Conservation (phyloP, 306 rosid genomes). For the Casuarina equisetifolia region DNA sequence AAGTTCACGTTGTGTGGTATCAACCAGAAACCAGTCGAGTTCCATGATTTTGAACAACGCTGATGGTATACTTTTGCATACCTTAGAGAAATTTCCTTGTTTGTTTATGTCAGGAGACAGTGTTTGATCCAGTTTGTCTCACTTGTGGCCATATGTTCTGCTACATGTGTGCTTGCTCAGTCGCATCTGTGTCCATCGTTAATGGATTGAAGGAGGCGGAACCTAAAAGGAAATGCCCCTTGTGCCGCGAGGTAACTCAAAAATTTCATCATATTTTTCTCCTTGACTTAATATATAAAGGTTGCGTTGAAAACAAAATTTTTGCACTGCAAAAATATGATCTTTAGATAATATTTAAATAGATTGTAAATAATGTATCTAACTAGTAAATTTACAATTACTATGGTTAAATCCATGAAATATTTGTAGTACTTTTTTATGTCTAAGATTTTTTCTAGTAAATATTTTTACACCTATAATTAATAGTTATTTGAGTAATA, state of each 20-base stretch:
- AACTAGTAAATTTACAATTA: no score
- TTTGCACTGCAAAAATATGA: no score
- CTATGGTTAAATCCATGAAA: no score
- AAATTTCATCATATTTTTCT: background rate
- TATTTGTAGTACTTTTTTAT: no score
- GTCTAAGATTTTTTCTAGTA: no score
- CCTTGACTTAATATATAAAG: background rate
- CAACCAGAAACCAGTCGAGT: no score
- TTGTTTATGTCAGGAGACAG: constrained; percentile 59
- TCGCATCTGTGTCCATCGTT: constrained; percentile 77
- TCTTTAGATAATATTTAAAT: no score
- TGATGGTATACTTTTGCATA: background rate
- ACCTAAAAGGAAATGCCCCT: constrained; percentile 70
- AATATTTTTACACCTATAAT: no score
- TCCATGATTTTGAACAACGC: no score
- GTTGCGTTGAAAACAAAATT: background rate
- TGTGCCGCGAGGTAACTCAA: constrained; percentile 69
- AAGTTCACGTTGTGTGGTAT: constrained; percentile 13
- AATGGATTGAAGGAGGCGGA: constrained; percentile 61
- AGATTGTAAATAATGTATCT: no score
- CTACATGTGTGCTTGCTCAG: constrained; percentile 85
- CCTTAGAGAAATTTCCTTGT: background rate
- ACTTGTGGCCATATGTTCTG: constrained; percentile 93
- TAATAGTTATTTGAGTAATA: no score
- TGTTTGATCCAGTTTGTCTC: constrained; percentile 93